Conservation (phyloP, 75 land plant genomes). For the Picea sitchensis region DNA sequence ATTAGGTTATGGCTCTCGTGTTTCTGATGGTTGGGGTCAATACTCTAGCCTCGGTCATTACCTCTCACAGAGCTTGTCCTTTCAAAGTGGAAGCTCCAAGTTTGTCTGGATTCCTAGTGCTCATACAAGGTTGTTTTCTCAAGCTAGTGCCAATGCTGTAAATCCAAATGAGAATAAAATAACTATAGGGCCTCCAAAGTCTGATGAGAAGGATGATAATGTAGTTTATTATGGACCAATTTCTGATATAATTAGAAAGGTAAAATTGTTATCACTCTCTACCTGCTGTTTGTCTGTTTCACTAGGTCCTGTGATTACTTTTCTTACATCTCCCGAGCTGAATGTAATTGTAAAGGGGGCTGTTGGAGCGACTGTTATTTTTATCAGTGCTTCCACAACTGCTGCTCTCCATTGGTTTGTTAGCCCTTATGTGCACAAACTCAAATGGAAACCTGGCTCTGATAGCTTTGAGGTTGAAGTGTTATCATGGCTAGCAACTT, state of each 20-base stretch:
- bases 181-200: slow-evolving; percentile 53
- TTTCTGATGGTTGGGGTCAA: not conserved
- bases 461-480: slow-evolving; percentile 81
- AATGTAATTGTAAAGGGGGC: slow-evolving; percentile 82
- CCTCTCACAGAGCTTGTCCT: not conserved
- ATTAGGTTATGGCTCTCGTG: slow-evolving; percentile 8
- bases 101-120: not conserved
- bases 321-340: slow-evolving; percentile 85
- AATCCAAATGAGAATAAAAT: slow-evolving; percentile 35
- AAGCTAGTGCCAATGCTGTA: not conserved
- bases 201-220: slow-evolving; percentile 40
- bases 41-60: not conserved
- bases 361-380: slow-evolving; percentile 77
- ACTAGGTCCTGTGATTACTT: slow-evolving; percentile 79
- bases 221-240: slow-evolving; percentile 83
- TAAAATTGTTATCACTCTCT: slow-evolving; percentile 88
- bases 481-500: slow-evolving; percentile 80
- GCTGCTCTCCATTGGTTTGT: slow-evolving; percentile 97
- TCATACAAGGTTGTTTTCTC: not conserved
- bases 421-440: slow-evolving; percentile 90
- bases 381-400: slow-evolving; percentile 91
- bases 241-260: slow-evolving; percentile 80
- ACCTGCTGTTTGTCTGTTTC: slow-evolving; percentile 92
- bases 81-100: not conserved
- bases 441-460: slow-evolving; percentile 89